Evolutionary conservation across 2,329 filamentous ascomycete genomes (phyloP).

Genomic region (Phyllosticta capitalensis): DNA sequence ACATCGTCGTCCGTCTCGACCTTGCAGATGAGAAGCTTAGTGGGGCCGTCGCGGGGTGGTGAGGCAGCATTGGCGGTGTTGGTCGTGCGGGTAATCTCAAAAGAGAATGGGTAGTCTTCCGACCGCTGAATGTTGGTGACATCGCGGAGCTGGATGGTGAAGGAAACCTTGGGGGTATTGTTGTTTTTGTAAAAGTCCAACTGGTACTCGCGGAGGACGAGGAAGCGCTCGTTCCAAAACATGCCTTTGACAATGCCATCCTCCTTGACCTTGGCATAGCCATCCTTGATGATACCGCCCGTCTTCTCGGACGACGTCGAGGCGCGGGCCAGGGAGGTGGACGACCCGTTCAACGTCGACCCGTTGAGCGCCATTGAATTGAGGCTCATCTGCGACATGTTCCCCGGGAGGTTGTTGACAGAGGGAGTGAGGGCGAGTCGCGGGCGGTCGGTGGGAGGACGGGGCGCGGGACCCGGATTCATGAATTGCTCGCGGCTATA

Average conservation of each 20-base stretch:
- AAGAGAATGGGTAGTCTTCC: constrained; percentile 82
- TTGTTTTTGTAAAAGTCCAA: constrained; percentile 93
- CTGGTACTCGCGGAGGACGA: constrained; percentile 85
- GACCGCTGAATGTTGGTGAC: constrained; percentile 85
- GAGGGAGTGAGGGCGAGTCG: constrained; percentile 72
- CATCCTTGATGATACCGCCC: constrained; percentile 45
- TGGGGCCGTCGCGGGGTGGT: constrained; percentile 69
- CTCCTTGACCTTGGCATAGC: constrained; percentile 81
- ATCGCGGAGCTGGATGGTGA: constrained; percentile 75
- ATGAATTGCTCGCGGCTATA: constrained; percentile 68
- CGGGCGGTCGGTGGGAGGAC: constrained; percentile 75
- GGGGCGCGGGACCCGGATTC: constrained; percentile 91
- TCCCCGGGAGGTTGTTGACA: constrained; percentile 60
- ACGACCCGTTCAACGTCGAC: constrained; percentile 23
- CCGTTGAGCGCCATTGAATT: constrained; percentile 44
- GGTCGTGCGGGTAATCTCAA: constrained; percentile 76
- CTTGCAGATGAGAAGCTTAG: constrained; percentile 79
- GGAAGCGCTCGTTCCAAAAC: constrained; percentile 82
- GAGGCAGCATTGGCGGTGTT: constrained; percentile 50
- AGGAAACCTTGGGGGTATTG: constrained; percentile 69
- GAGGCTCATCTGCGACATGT: constrained; percentile 69
- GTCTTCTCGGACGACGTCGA: constrained; percentile 33
- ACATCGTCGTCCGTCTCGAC: constrained; percentile 94
- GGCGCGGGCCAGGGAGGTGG: constrained; percentile 26
- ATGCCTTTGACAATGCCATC: constrained; percentile 74